Conservation (phyloP, 108 stramenopile genomes). For the Nitzschia sp. region DNA sequence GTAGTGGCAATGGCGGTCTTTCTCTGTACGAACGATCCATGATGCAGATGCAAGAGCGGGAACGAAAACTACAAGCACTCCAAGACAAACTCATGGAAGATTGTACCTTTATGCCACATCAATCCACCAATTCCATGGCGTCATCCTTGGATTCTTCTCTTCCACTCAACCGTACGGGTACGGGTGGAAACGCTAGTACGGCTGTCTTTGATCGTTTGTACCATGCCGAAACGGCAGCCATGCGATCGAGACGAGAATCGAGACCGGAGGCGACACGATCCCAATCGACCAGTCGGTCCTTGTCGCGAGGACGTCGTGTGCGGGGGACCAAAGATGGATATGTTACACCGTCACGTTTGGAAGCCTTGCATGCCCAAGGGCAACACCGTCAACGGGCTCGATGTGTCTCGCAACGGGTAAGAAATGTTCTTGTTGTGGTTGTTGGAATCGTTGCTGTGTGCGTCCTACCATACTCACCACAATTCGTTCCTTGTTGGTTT, state of each 20-base stretch:
- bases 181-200: no score
- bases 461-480: no score
- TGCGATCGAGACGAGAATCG: background rate
- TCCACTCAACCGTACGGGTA: no score
- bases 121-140: constrained; percentile 11
- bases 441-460: no score
- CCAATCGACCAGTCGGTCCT: background rate
- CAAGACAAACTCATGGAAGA: constrained; percentile 26
- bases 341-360: constrained; percentile 12
- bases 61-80: constrained; percentile 28
- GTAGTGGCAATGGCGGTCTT: constrained; percentile 11
- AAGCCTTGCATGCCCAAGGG: constrained; percentile 16
- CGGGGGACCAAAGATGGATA: constrained; percentile 13
- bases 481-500: no score
- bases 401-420: constrained; percentile 6
- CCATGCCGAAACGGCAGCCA: constrained; percentile 22
- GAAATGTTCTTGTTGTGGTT: background rate
- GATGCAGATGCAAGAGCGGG: constrained; percentile 28
- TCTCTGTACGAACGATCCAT: constrained; percentile 26
- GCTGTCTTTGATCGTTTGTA: constrained; percentile 41
- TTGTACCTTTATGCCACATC: constrained; percentile 24
- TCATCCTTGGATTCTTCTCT: background rate
- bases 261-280: background rate
- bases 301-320: background rate
- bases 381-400: constrained; percentile 20